phyloP scores from a whole-genome alignment of 108 stramenopile species.

The Cylindrotheca fusiformis region DNA sequence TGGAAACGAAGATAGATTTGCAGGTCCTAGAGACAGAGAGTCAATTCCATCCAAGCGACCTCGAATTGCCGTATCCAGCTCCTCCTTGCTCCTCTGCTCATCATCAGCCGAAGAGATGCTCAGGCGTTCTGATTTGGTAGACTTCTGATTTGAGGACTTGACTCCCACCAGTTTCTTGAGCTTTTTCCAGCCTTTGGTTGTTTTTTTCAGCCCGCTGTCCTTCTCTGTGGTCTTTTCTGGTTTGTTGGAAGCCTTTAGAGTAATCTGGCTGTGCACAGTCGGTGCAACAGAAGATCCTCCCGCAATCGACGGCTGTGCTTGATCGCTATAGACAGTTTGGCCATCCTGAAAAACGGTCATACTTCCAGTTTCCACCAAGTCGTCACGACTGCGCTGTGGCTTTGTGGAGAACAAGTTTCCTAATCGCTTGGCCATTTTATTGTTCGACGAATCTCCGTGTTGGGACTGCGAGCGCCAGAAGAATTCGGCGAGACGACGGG shows the following conservation, averaged over 20 bases:
- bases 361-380: background rate
- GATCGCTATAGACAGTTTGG: constrained; percentile 3
- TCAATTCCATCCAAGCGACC: constrained; percentile 59
- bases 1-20: constrained; percentile 3
- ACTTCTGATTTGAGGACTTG: too few species aligned
- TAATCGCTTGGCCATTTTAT: constrained; percentile 16
- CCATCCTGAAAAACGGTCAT: constrained; percentile 1
- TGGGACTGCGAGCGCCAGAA: too few species aligned
- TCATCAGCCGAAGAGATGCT: background rate
- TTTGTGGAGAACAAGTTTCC: constrained; percentile 11
- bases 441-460: background rate
- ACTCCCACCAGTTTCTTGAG: constrained; percentile 20
- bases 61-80: constrained; percentile 42
- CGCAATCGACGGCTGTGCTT: background rate
- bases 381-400: background rate
- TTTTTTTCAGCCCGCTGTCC: background rate
- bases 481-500: too few species aligned
- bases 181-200: constrained; percentile 13
- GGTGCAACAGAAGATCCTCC: constrained; percentile 31
- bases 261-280: constrained; percentile 32
- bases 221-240: constrained; percentile 10
- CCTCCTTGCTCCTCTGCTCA: background rate
- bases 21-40: constrained; percentile 43
- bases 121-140: background rate
- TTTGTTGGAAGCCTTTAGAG: constrained; percentile 44